These are phyloP conservation scores for Ambrosiella xylebori DNA, from an alignment of 2,329 filamentous ascomycete species.

Conservation along the genomic window DNA sequence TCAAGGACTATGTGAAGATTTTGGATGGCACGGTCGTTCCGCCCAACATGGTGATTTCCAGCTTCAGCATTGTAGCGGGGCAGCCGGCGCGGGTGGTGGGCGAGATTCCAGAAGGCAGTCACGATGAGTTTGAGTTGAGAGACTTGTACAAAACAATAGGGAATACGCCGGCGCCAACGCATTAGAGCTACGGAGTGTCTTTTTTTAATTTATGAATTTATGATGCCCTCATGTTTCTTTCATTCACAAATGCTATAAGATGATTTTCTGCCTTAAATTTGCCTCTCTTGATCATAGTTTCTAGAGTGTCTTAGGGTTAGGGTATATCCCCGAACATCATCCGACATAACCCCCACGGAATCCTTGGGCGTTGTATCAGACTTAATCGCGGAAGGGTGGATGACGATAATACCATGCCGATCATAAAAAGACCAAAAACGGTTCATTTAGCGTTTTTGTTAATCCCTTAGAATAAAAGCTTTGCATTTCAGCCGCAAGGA, in stretches of 20 bases:
- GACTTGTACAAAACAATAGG: slow-evolving; percentile 48
- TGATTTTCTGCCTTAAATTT: not conserved
- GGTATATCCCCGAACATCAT: not conserved
- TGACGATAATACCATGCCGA: not conserved
- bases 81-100: slow-evolving; percentile 64
- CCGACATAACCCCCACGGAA: not conserved
- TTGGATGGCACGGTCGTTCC: slow-evolving; percentile 73
- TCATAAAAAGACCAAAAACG: too few species aligned
- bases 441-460: too few species aligned
- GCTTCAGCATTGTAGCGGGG: slow-evolving; percentile 80
- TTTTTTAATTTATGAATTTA: slow-evolving; percentile 2
- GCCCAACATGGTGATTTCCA: slow-evolving; percentile 77
- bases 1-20: slow-evolving; percentile 85
- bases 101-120: slow-evolving; percentile 57
- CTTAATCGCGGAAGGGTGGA: not conserved
- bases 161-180: slow-evolving; percentile 29
- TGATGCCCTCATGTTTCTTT: not conserved
- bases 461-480: too few species aligned
- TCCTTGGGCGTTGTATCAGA: too few species aligned
- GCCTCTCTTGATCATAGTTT: not conserved
- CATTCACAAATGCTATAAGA: not conserved
- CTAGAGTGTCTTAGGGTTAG: slow-evolving; percentile 1
- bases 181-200: not conserved
- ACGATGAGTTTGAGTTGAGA: slow-evolving; percentile 46
- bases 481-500: too few species aligned